phyloP scores from a whole-genome alignment of 2,329 filamentous ascomycete species.

The Didymella segeticola region DNA sequence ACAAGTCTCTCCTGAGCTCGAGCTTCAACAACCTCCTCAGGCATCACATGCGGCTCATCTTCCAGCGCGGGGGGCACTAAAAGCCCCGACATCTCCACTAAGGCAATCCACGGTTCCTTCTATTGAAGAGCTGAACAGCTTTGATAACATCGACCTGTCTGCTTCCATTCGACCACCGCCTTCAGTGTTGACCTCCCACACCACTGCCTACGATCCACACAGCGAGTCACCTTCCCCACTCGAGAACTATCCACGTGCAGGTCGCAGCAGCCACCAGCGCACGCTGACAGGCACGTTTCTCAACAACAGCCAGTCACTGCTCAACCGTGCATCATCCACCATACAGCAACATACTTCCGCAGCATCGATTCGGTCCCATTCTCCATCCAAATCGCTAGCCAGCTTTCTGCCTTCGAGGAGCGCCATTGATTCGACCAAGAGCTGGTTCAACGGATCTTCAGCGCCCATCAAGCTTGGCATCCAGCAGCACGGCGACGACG shows the following conservation, averaged over 20 bases:
- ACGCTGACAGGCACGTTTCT: constrained; percentile 47
- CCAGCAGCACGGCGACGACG: constrained; percentile 32
- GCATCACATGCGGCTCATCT: constrained; percentile 41
- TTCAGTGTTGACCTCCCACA: constrained; percentile 40
- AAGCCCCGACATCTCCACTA: constrained; percentile 24
- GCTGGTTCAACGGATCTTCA: constrained; percentile 62
- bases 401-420: constrained; percentile 48
- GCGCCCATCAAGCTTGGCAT: constrained; percentile 57
- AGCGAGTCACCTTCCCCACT: constrained; percentile 34
- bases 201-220: constrained; percentile 46
- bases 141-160: constrained; percentile 45
- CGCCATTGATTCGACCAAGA: constrained; percentile 46
- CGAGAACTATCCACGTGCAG: constrained; percentile 32
- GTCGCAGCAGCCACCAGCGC: constrained; percentile 39
- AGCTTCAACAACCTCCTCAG: constrained; percentile 30
- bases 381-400: constrained; percentile 48
- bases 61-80: constrained; percentile 35
- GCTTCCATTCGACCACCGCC: constrained; percentile 42
- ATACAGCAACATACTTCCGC: constrained; percentile 49
- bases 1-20: constrained; percentile 24
- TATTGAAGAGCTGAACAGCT: constrained; percentile 28
- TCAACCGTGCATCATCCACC: constrained; percentile 45
- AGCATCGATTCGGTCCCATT: constrained; percentile 46
- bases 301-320: constrained; percentile 39
- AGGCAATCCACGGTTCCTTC: constrained; percentile 34